Conservation (phyloP, 2,329 filamentous ascomycete genomes). For the Stachybotrys chlorohalonatus region DNA sequence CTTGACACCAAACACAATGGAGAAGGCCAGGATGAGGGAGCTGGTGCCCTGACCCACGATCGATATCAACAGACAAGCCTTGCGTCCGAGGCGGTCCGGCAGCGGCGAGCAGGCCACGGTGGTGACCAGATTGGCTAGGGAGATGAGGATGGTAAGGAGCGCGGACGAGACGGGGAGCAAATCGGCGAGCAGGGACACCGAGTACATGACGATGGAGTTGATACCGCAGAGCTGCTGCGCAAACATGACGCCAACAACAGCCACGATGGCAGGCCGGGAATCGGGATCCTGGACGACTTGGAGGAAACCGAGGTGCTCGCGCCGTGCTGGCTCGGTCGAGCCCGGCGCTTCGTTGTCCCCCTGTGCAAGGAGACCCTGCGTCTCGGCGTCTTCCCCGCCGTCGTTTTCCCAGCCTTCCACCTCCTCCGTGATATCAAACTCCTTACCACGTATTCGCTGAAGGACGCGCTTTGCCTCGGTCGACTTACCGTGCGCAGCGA, state of each 20-base stretch:
- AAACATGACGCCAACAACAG: constrained; percentile 84
- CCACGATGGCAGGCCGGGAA: constrained; percentile 66
- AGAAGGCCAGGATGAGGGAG: constrained; percentile 68
- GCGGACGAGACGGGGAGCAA: constrained; percentile 76
- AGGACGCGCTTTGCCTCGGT: constrained; percentile 57
- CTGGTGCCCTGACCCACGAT: constrained; percentile 77
- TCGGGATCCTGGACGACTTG: constrained; percentile 58
- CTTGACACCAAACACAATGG: constrained; percentile 65
- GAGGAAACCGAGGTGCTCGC: constrained; percentile 47
- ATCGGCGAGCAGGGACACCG: constrained; percentile 75
- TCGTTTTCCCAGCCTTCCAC: constrained; percentile 49
- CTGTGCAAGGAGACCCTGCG: constrained; percentile 55
- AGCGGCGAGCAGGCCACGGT: constrained; percentile 76
- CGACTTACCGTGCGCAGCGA: constrained; percentile 58
- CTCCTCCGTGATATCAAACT: constrained; percentile 65
- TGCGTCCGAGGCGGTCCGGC: constrained; percentile 80
- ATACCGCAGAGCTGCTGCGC: constrained; percentile 89
- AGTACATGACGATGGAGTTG: constrained; percentile 98
- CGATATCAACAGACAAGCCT: constrained; percentile 72
- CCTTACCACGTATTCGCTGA: constrained; percentile 64
- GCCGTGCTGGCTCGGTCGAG: constrained; percentile 5
- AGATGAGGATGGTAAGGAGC: constrained; percentile 79
- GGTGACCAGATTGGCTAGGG: constrained; percentile 74
- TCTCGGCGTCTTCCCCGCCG: constrained; percentile 44
- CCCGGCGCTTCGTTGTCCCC: not conserved